Evolutionary conservation across 2,329 filamentous ascomycete genomes (phyloP), one percentile per base, ranked within the genome.

Genomic region (Cordyceps fumosorosea): DNA sequence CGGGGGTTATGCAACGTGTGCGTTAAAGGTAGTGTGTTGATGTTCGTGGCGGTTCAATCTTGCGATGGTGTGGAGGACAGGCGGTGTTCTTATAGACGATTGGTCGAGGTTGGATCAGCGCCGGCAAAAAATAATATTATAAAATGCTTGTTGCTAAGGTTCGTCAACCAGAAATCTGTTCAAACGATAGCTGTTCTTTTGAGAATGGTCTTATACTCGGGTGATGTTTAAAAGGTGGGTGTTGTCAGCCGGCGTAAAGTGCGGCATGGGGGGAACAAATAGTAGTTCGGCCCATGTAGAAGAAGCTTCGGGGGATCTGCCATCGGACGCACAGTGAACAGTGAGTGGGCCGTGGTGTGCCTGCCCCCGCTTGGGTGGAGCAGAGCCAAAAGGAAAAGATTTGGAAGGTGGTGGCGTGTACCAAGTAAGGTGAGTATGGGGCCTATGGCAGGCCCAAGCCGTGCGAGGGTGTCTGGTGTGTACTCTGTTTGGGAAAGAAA

Each of bases 231-330:
- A 54, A 47, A 50, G 16, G 16, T 26, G 26, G 26, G 40, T n/a
- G 40, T 34, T 22, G 51, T 37, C 11, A 29, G 40, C 58, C n/a
- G 50, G 37, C n/a, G 51, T 55, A 37, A 24, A 48, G 58, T 55
- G 58, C 58, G 58, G 58, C 58, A 60, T 60, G 58, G 58, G 50
- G 50, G 29, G 51, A 60, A 60, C 58, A 60, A 60, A 60, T 60
- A 60, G 50, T 42, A 54, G 51, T 60, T 60, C 58, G 66, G 45
- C 65, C 65, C 26, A 65, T 72, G 24, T 60, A 54, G 58, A 60
- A 54, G 58, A 60, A 40, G 58, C 58, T 60, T 60, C 50, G 58
- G 58, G 58, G 58, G 58, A 60, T 60, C 58, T 60, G 58, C 58
- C 58, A 60, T 60, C 58, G 58, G 58, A 55, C 58, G 42, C 20